Conservation (phyloP, 305 asterid species). For the Fraxinus floribunda region DNA sequence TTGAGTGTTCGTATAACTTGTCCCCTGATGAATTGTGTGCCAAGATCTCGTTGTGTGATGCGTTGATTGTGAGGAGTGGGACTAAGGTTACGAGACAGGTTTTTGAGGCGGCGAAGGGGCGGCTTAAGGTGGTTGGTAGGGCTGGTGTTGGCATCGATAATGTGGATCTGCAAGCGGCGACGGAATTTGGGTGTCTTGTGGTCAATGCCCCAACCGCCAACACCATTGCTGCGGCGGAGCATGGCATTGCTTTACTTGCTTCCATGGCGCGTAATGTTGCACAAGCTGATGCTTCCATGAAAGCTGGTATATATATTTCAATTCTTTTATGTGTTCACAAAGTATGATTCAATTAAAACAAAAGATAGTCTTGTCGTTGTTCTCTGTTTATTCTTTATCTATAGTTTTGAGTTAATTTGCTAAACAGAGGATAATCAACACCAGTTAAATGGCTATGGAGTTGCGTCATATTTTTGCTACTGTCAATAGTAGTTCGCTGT, state of each 20-base stretch:
- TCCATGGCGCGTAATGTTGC: constrained; percentile 89
- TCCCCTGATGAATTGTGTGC: constrained; percentile 66
- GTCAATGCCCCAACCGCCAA: constrained; percentile 96
- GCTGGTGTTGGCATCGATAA: constrained; percentile 95
- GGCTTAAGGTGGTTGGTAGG: constrained; percentile 82
- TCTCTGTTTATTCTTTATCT: not conserved
- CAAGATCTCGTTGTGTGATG: constrained; percentile 70
- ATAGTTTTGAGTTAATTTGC: not conserved
- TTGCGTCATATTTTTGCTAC: not conserved
- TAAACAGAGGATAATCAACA: not conserved
- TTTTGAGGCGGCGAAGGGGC: constrained; percentile 81
- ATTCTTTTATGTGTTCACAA: not conserved
- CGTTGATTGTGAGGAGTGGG: constrained; percentile 89
- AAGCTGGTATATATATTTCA: constrained; percentile 54
- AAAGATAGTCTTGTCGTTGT: not conserved
- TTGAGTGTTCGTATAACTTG: constrained; percentile 67
- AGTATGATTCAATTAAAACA: not conserved
- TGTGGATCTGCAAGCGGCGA: constrained; percentile 96
- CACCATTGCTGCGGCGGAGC: constrained; percentile 96
- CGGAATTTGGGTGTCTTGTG: constrained; percentile 84
- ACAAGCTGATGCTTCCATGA: constrained; percentile 94
- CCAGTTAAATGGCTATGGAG: not conserved
- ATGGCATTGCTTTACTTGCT: constrained; percentile 79
- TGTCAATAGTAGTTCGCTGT: not conserved
- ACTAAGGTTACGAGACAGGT: constrained; percentile 92